Base-by-base conservation (phyloP, 1,284 basidiomycete genomes). In the Irpex sp. region DNA sequence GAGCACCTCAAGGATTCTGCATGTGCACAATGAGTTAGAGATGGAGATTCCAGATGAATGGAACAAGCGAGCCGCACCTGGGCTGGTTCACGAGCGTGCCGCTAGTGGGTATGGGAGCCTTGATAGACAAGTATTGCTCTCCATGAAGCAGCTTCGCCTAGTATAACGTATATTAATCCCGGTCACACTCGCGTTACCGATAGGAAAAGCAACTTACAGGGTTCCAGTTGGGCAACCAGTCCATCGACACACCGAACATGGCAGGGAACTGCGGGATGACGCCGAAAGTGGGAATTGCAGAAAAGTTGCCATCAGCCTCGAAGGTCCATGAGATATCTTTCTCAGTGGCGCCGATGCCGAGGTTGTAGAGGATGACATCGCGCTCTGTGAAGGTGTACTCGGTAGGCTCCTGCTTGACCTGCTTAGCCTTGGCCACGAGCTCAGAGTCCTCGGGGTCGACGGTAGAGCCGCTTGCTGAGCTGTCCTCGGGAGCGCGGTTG, bases 111-210 rank as follows among this genome's bases (percentile, higher is more conserved):
- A 98, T 93, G 0, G 90, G 87, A 1, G 79, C 87, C 71, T 93
- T 91, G 76, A 99, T 94, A 64, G 87, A 82, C 64, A 99, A 79
- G 75, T 94, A 98, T 73, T 99, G 97, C 75, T 99, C 96, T 62
- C 96, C 96, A 75, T 99, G 97, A 33, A 99, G 82, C n/a, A 99
- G 81, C 78, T 95, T 98, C 64, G 94, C 93, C 84, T 93, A 67
- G 28, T 5, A 56, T 57, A 33, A 69, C 45, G 56, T 9, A 28
- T 47, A 19, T 37, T 12, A 59, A 8, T 9, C 47, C 28, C 58
- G 59, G 45, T 55, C 45, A 37, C 33, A 35, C 6, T 3, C 28
- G 14, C 18, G 2, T 7, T 54, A 0, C 14, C 23, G n/a, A 16
- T 10, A 37, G 21, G 36, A 35, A 58, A 23, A 51, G 45, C 28